These are phyloP conservation scores for Euphorbia neoarborescens DNA, from an alignment of 441 rosid species.

Conservation along the genomic window DNA sequence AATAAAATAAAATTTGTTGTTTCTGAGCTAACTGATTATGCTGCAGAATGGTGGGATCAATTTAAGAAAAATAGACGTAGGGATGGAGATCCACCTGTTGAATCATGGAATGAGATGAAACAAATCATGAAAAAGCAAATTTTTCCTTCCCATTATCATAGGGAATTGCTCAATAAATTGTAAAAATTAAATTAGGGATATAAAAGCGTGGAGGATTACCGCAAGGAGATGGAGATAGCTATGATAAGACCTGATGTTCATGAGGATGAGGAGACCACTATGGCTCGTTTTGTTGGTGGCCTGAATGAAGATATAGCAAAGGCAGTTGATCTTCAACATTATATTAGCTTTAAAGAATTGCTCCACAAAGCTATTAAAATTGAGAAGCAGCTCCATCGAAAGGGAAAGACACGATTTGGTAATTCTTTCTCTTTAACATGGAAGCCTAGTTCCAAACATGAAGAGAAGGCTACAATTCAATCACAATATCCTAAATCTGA, in stretches of 20 bases:
- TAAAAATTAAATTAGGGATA: neutral
- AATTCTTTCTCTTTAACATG: neutral
- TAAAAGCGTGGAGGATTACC: neutral
- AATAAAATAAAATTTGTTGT: too few species aligned
- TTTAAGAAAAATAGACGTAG: neutral
- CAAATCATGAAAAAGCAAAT: too few species aligned
- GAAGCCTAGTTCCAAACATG: neutral
- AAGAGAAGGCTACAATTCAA: neutral
- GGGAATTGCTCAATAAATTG: neutral
- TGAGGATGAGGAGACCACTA: neutral
- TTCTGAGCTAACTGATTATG: neutral
- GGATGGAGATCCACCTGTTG: too few species aligned
- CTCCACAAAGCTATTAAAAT: neutral
- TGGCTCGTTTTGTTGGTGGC: neutral
- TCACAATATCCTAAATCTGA: neutral
- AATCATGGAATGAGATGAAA: too few species aligned
- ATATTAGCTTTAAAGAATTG: neutral
- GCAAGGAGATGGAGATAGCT: neutral
- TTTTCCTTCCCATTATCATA: too few species aligned
- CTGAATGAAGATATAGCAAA: too few species aligned
- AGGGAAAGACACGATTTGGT: neutral
- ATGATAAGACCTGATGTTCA: neutral
- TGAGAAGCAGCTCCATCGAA: neutral
- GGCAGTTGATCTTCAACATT: neutral
- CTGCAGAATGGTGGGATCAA: neutral